Conservation (phyloP, 176 grass and related monocot genomes). For the Ensete glaucum region DNA sequence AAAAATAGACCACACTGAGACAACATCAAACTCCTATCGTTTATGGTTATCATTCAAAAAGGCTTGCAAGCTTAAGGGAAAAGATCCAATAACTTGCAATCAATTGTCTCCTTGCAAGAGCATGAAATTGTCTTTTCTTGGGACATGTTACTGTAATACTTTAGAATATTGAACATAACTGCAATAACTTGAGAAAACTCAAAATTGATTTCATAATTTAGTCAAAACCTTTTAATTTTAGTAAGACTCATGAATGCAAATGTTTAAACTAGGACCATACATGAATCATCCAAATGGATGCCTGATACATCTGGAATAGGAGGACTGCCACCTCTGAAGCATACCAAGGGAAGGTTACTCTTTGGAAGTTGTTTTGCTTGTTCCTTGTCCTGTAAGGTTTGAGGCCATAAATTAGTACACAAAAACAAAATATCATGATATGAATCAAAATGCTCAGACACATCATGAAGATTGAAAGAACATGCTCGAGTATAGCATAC, state of each 20-base stretch:
- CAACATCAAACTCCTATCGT: neutral
- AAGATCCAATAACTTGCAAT: neutral
- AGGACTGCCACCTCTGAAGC: constrained; percentile 75
- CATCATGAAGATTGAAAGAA: neutral
- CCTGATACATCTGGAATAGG: constrained; percentile 83
- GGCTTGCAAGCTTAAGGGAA: neutral
- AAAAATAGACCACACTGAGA: neutral
- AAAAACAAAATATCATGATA: neutral
- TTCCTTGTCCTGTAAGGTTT: constrained; percentile 51
- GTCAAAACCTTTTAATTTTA: constrained; percentile 2
- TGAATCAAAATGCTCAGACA: neutral
- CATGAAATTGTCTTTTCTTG: neutral
- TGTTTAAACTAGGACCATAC: constrained; percentile 33
- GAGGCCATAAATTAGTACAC: constrained; percentile 2
- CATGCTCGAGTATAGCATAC: too few species aligned
- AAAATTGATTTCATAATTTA: neutral
- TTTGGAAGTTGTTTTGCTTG: constrained; percentile 51
- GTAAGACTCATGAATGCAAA: constrained; percentile 17
- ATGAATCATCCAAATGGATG: constrained; percentile 59
- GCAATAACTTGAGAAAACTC: neutral
- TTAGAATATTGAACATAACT: too few species aligned
- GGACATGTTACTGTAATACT: neutral
- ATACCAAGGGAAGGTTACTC: constrained; percentile 56
- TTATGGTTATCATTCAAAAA: neutral
- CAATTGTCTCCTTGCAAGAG: neutral